phyloP scores from a whole-genome alignment of 2,329 filamentous ascomycete species.

The Triangularia setosa region DNA sequence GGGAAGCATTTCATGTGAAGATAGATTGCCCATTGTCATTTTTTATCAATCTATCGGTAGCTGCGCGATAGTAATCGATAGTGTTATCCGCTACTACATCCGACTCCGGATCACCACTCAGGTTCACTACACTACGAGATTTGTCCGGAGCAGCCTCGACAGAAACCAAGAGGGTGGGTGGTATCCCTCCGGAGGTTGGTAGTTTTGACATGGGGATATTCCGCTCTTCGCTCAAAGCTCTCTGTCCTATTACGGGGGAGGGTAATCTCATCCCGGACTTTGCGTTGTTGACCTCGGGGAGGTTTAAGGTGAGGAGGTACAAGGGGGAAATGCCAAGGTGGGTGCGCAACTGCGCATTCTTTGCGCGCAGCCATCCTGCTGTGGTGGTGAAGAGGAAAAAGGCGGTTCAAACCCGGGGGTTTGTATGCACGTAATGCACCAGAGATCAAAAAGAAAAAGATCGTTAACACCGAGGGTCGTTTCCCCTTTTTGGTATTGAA shows the following conservation, averaged over 20 bases:
- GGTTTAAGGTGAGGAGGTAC: background rate
- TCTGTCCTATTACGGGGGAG: background rate
- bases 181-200: background rate
- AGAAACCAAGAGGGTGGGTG: background rate
- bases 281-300: background rate
- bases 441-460: background rate
- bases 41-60: background rate
- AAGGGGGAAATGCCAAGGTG: slow-evolving; percentile 2
- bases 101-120: background rate
- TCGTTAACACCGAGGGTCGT: background rate
- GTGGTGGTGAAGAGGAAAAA: no score
- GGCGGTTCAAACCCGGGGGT: background rate
- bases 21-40: background rate
- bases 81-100: background rate
- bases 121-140: background rate
- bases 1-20: background rate
- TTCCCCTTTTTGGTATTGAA: background rate
- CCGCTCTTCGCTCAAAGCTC: background rate
- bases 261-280: background rate
- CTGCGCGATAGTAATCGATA: background rate
- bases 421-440: background rate
- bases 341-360: slow-evolving; percentile 17
- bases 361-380: no score
- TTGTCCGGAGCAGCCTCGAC: background rate
- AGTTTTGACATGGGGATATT: background rate